A percentile compares a stretch with the other conserved stretches of the same genome.
Conservation (phyloP, 1,284 basidiomycete species). For the Pterulicium gracile region DNA sequence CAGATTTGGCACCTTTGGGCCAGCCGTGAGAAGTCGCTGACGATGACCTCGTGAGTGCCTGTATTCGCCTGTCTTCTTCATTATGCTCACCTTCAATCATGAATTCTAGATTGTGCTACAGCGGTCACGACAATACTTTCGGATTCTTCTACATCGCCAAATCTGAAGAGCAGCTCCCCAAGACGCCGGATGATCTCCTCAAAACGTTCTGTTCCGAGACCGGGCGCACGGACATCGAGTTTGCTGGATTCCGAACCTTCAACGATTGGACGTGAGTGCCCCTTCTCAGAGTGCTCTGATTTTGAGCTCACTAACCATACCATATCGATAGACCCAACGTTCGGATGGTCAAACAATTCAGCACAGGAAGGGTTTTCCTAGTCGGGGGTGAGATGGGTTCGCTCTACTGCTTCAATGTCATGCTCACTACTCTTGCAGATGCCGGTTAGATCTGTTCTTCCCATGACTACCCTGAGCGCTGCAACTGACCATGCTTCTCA, state of each 20-base stretch:
- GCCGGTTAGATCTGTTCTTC: background rate
- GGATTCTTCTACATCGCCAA: background rate
- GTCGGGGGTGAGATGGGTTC: constrained; percentile 21
- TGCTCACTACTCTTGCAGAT: background rate
- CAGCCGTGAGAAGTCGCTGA: background rate
- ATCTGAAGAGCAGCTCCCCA: background rate
- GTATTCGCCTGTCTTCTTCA: too few species aligned
- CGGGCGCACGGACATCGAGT: constrained; percentile 20
- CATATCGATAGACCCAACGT: constrained; percentile 11
- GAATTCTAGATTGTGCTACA: background rate
- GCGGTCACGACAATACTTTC: background rate
- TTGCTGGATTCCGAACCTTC: constrained; percentile 14
- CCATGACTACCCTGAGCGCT: too few species aligned
- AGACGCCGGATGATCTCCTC: constrained; percentile 16
- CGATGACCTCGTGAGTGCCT: background rate
- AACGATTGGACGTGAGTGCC: constrained; percentile 19
- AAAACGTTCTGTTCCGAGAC: constrained; percentile 20
- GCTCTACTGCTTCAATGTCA: too few species aligned
- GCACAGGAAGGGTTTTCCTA: constrained; percentile 15
- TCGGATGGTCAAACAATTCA: constrained; percentile 16
- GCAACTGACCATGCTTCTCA: too few species aligned
- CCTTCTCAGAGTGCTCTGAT: constrained; percentile 1
- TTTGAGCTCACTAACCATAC: constrained; percentile 1
- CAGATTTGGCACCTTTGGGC: constrained; percentile 1
- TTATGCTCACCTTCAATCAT: too few species aligned